Conservation (phyloP, 208 protist genomes). For the Acanthamoeba castellanii region DNA sequence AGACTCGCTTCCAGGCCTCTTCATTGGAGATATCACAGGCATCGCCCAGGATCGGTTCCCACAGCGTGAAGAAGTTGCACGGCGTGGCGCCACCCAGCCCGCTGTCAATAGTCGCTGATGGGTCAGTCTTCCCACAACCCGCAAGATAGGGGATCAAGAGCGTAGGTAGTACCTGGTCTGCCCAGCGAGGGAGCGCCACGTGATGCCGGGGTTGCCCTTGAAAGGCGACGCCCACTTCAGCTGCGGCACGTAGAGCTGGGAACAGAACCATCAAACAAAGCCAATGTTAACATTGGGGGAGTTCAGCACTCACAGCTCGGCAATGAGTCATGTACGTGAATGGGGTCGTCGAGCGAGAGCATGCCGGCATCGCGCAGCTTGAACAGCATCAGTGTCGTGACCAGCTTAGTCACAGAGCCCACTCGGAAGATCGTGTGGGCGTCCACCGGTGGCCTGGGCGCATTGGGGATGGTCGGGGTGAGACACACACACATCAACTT, state of each 20-base stretch:
- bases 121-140: background rate
- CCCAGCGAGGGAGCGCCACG: constrained; percentile 27
- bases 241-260: constrained; percentile 50
- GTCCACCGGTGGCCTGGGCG: background rate
- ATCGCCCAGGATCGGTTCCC: constrained; percentile 29
- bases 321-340: background rate
- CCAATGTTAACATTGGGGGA: background rate
- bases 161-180: constrained; percentile 24
- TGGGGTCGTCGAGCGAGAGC: constrained; percentile 42
- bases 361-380: constrained; percentile 54
- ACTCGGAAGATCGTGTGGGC: constrained; percentile 58
- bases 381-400: constrained; percentile 39
- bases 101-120: background rate
- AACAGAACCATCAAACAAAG: background rate
- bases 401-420: constrained; percentile 49
- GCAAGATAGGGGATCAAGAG: too few relatives aligned
- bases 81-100: constrained; percentile 22
- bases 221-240: background rate
- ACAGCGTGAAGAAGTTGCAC: constrained; percentile 70
- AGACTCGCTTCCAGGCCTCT: constrained; percentile 40
- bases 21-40: constrained; percentile 67
- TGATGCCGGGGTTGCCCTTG: constrained; percentile 46
- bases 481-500: too few relatives aligned
- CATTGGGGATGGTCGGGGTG: too few relatives aligned
- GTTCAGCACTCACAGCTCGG: background rate